Evolutionary conservation across 2,329 filamentous ascomycete species (phyloP).

Genomic region (Xylaria arbuscula): DNA sequence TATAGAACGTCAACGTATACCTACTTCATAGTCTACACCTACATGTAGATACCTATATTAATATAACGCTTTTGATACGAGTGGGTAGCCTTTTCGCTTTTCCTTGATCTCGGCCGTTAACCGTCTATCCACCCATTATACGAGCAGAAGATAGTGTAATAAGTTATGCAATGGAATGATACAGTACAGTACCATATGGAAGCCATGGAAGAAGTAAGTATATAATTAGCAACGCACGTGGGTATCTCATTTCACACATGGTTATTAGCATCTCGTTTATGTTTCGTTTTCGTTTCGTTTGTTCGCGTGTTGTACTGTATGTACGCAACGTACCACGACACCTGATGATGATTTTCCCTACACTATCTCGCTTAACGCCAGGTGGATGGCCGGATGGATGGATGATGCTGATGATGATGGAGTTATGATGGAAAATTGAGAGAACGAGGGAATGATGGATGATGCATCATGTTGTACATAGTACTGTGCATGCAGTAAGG

Average conservation of each 20-base stretch:
- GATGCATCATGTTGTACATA: constrained; percentile 18
- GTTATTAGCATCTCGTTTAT: background rate
- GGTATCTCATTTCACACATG: background rate
- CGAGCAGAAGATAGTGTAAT: background rate
- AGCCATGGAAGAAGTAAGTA: background rate
- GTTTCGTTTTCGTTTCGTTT: constrained; percentile 12
- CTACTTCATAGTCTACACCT: background rate
- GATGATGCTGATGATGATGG: background rate
- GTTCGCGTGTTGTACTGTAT: constrained; percentile 5
- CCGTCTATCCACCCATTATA: background rate
- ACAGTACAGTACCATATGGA: background rate
- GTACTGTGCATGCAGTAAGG: constrained; percentile 17
- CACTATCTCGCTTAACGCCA: constrained; percentile 15
- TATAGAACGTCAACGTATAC: background rate
- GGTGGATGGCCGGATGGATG: background rate
- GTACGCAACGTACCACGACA: constrained; percentile 10
- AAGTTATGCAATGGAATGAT: background rate
- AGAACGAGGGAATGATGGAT: background rate
- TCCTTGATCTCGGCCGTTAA: background rate
- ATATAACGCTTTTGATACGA: background rate
- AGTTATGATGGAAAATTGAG: background rate
- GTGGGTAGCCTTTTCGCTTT: background rate
- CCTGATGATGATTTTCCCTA: constrained; percentile 12
- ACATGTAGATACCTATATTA: background rate
- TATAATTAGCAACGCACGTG: constrained; percentile 32